Conservation (phyloP, 345 rosid species). For the Pelargonium nanum region DNA sequence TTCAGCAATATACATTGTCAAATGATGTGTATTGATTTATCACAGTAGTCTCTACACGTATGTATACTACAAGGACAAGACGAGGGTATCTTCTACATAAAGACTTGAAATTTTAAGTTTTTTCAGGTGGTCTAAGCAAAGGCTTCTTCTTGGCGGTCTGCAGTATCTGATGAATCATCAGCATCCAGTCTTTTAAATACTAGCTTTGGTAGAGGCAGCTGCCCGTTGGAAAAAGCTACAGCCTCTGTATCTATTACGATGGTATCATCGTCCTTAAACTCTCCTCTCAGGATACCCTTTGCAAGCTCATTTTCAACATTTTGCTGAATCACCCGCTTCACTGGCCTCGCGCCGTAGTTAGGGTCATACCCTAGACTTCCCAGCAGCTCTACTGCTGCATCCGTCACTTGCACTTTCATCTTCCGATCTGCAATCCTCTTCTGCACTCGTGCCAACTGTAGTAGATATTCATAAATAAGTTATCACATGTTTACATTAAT, state of each 20-base stretch:
- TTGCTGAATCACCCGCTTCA: constrained; percentile 93
- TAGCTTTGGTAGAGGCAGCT: constrained; percentile 82
- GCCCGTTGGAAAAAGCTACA: constrained; percentile 57
- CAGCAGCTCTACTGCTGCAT: constrained; percentile 66
- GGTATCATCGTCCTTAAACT: constrained; percentile 73
- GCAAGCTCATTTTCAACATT: constrained; percentile 91
- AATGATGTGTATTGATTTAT: too few relatives aligned
- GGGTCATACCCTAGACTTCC: constrained; percentile 92
- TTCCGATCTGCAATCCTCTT: constrained; percentile 80
- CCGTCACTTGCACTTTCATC: constrained; percentile 59
- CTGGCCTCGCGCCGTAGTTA: constrained; percentile 94
- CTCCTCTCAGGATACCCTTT: constrained; percentile 87
- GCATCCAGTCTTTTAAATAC: constrained; percentile 40
- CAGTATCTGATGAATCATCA: constrained; percentile 18
- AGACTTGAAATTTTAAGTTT: too few relatives aligned
- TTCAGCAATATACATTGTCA: too few relatives aligned
- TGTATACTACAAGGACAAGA: too few relatives aligned
- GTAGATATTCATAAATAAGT: constrained; percentile 8
- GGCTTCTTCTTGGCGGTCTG: constrained; percentile 29
- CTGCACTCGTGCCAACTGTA: constrained; percentile 85
- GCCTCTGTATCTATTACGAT: constrained; percentile 64
- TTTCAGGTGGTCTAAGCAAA: background rate
- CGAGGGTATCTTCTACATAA: background rate
- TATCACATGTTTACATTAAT: background rate
- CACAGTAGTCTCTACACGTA: too few relatives aligned